These are phyloP conservation scores for Mortierella sp. DNA, from an alignment of 371 early-diverging fungal genomes.

Conservation along the genomic window DNA sequence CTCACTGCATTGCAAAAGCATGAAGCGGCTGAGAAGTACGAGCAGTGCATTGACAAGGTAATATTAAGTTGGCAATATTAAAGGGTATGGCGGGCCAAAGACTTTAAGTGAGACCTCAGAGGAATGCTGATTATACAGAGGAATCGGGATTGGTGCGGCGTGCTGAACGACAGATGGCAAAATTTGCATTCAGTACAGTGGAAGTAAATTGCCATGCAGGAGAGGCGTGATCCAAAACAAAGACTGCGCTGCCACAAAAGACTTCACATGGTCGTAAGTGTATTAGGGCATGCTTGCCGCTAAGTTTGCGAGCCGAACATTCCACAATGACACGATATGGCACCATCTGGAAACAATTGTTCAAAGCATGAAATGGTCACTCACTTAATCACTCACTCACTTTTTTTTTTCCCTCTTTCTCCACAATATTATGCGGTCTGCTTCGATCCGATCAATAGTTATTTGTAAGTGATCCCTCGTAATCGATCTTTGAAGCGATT, in stretches of 20 bases:
- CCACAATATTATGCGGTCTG: no score
- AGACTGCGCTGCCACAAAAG: constrained; percentile 14
- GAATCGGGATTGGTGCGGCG: no score
- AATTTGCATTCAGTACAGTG: no score
- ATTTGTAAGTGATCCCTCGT: constrained; percentile 33
- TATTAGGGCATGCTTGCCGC: neutral
- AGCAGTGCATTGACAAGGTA: constrained; percentile 52
- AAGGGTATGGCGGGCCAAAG: no score
- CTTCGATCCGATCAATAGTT: constrained; percentile 18
- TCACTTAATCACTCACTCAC: neutral
- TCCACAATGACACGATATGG: neutral
- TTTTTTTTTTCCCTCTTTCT: neutral
- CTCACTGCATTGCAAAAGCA: constrained; percentile 40
- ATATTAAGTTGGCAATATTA: neutral
- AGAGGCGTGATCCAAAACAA: neutral
- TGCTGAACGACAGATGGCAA: no score
- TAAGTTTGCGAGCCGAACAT: neutral
- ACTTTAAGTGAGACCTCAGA: no score
- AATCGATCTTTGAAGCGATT: constrained; percentile 16
- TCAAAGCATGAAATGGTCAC: neutral
- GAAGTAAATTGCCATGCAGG: no score
- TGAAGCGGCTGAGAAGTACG: constrained; percentile 38
- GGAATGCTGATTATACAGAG: no score
- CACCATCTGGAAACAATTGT: neutral
- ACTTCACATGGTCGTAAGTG: neutral